phyloP scores from a whole-genome alignment of 2,329 filamentous ascomycete species.

The Aureobasidium sp. region DNA sequence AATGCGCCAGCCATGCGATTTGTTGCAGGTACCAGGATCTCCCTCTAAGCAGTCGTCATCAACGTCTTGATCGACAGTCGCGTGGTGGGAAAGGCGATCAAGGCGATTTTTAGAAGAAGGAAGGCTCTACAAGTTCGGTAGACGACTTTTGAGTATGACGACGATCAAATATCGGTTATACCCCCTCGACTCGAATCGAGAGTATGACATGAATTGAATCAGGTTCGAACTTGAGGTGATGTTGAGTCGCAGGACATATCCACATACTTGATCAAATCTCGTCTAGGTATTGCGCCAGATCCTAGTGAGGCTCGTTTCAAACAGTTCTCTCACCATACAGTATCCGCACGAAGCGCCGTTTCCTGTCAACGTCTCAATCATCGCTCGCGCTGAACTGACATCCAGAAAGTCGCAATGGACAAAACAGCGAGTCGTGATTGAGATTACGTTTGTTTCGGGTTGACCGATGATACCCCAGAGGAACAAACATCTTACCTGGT shows the following conservation, averaged over 20 bases:
- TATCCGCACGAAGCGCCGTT: neutral
- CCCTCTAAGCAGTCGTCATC: constrained; percentile 8
- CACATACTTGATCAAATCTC: neutral
- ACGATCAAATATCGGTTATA: constrained; percentile 5
- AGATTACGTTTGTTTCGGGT: constrained; percentile 12
- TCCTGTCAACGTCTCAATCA: constrained; percentile 2
- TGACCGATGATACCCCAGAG: neutral
- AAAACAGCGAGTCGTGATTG: neutral
- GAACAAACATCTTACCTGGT: neutral
- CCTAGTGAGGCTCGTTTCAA: neutral
- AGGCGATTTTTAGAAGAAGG: constrained; percentile 9
- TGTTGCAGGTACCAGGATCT: constrained; percentile 12
- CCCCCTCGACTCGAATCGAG: neutral
- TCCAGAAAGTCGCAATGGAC: too few relatives aligned
- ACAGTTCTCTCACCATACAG: neutral
- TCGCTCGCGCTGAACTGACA: neutral
- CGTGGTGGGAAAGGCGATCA: constrained; percentile 14
- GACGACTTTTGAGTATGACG: constrained; percentile 2
- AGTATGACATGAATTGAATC: neutral
- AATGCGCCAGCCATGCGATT: constrained; percentile 10
- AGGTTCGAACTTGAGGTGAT: neutral
- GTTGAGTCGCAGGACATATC: neutral
- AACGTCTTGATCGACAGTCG: constrained; percentile 14
- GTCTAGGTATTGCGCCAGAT: neutral
- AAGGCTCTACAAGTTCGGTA: neutral